phyloP scores from a whole-genome alignment of 306 rosid species.

The Cicer judaicum region DNA sequence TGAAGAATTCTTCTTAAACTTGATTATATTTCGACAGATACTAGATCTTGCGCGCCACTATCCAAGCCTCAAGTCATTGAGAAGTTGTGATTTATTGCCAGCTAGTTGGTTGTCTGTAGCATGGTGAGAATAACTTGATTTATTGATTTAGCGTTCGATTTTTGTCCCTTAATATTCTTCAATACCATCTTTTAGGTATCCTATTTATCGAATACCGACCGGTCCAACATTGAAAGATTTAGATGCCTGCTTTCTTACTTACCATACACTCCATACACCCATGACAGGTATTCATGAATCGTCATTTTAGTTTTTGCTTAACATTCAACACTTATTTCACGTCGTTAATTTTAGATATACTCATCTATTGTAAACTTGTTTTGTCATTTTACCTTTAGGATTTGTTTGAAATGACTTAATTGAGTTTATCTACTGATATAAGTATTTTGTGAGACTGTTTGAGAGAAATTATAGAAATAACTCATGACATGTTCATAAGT shows the following conservation, averaged over 20 bases:
- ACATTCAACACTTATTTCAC: neutral
- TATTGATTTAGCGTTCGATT: slow-evolving; percentile 29
- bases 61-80: slow-evolving; percentile 70
- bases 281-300: slow-evolving; percentile 63
- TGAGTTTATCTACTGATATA: neutral
- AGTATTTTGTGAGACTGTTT: neutral
- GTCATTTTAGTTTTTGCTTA: slow-evolving; percentile 32
- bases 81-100: slow-evolving; percentile 86
- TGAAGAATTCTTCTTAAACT: slow-evolving; percentile 41
- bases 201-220: slow-evolving; percentile 87
- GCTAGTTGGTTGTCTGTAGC: slow-evolving; percentile 95
- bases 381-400: neutral
- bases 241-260: slow-evolving; percentile 92
- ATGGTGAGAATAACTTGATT: slow-evolving; percentile 60
- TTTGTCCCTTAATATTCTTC: slow-evolving; percentile 41
- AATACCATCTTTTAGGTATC: slow-evolving; percentile 73
- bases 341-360: neutral
- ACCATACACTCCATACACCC: slow-evolving; percentile 78
- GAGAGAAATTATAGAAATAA: neutral
- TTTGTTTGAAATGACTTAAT: neutral
- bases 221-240: slow-evolving; percentile 90
- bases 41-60: slow-evolving; percentile 68
- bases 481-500: neutral
- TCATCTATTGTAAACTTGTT: neutral
- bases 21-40: slow-evolving; percentile 60